phyloP scores from a whole-genome alignment of 106 monocot species.

The Dendrobium catenatum region DNA sequence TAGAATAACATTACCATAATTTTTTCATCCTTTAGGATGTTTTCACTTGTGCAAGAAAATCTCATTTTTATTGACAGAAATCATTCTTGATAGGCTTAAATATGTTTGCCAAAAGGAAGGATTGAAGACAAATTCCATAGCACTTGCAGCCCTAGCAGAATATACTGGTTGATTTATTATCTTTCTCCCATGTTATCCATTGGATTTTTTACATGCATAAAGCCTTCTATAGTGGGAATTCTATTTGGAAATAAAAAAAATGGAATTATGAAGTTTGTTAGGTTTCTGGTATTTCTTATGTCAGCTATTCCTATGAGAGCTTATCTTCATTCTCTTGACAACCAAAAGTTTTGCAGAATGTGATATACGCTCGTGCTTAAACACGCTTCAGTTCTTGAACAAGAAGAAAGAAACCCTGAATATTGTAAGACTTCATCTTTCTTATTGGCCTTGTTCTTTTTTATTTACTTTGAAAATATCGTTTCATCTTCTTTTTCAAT shows the following conservation, averaged over 20 bases:
- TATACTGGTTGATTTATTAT: slow-evolving; percentile 55
- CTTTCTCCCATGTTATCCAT: background rate
- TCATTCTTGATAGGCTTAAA: slow-evolving; percentile 55
- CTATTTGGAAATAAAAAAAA: no score
- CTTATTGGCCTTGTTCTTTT: slow-evolving; percentile 2
- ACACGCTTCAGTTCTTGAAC: slow-evolving; percentile 94
- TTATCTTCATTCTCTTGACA: background rate
- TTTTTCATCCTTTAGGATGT: background rate
- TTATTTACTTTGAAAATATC: background rate
- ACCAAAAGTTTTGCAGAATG: slow-evolving; percentile 55
- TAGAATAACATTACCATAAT: background rate
- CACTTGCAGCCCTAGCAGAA: slow-evolving; percentile 80
- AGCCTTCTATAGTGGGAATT: no score
- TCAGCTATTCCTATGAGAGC: background rate
- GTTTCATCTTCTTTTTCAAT: slow-evolving; percentile 15
- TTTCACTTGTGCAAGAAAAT: background rate
- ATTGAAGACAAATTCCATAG: slow-evolving; percentile 63
- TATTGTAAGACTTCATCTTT: slow-evolving; percentile 52
- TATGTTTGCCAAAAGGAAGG: slow-evolving; percentile 83
- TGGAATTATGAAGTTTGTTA: no score
- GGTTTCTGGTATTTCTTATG: no score
- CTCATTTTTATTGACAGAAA: background rate
- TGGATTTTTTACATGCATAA: no score
- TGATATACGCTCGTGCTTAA: slow-evolving; percentile 94
- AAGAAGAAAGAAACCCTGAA: slow-evolving; percentile 81